A percentile compares a stretch with the other conserved stretches of the same genome.
phyloP scores from a whole-genome alignment of 352 stramenopile species.

The Pythium rhizo-oryzae region DNA sequence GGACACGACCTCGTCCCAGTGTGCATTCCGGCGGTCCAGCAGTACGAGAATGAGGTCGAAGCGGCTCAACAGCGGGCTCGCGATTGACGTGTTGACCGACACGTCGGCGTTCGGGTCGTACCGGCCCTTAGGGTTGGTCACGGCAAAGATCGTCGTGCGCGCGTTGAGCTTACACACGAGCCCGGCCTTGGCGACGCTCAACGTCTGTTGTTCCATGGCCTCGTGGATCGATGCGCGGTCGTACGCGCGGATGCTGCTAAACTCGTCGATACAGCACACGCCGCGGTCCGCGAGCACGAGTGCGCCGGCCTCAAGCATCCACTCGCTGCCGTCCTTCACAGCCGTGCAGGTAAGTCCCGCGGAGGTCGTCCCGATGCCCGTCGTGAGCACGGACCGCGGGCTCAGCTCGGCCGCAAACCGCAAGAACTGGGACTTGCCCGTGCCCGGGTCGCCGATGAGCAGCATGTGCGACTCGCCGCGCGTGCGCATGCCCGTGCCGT shows the following conservation, averaged over 20 bases:
- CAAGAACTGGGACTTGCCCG: constrained; percentile 96
- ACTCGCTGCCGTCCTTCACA: constrained; percentile 95
- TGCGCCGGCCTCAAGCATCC: constrained; percentile 96
- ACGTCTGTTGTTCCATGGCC: constrained; percentile 98
- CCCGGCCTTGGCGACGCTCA: constrained; percentile 97
- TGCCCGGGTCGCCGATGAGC: constrained; percentile 76
- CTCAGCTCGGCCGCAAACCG: constrained; percentile 95
- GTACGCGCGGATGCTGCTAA: constrained; percentile 94
- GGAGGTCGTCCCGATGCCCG: constrained; percentile 96
- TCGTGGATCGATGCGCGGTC: constrained; percentile 95
- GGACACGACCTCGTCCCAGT: constrained; percentile 94
- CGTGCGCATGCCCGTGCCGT: constrained; percentile 76
- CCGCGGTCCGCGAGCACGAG: constrained; percentile 91
- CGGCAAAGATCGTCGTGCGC: constrained; percentile 94
- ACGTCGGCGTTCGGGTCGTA: constrained; percentile 90
- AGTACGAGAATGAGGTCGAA: constrained; percentile 98
- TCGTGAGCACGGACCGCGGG: constrained; percentile 95
- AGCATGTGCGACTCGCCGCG: constrained; percentile 88
- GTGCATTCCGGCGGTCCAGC: constrained; percentile 83
- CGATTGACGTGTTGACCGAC: constrained; percentile 95
- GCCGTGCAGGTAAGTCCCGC: constrained; percentile 97
- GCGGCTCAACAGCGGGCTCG: constrained; percentile 94
- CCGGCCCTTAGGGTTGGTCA: constrained; percentile 93
- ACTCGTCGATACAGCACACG: constrained; percentile 98
- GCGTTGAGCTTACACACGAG: constrained; percentile 97